Percentiles rank a stretch among this genome's conserved stretches.
These are phyloP conservation scores for Sporothrix pseudoabietina DNA, from an alignment of 2,329 filamentous ascomycete genomes.

Conservation along the genomic window DNA sequence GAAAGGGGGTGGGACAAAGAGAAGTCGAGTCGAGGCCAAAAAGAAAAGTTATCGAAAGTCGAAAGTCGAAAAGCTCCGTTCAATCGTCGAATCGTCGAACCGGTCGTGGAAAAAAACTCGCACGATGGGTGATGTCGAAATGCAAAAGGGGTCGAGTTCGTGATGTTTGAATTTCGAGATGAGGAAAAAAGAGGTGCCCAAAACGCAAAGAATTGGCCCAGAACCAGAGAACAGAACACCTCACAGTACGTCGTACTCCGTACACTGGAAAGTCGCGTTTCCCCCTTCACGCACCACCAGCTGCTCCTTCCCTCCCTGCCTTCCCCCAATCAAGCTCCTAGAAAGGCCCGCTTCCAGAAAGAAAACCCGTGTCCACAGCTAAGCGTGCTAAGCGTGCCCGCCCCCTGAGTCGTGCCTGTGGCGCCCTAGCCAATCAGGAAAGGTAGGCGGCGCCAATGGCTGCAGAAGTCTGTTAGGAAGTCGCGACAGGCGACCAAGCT, in stretches of 20 bases:
- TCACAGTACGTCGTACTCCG: neutral
- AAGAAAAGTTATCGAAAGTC: neutral
- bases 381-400: neutral
- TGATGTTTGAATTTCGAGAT: slow-evolving; percentile 1
- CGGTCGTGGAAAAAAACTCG: neutral
- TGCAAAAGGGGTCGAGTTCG: slow-evolving; percentile 15
- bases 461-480: neutral
- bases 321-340: slow-evolving; percentile 15
- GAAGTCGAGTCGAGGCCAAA: neutral
- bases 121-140: neutral
- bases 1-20: neutral
- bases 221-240: slow-evolving; percentile 22
- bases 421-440: slow-evolving; percentile 23
- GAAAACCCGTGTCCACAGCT: slow-evolving; percentile 31
- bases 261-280: slow-evolving; percentile 24
- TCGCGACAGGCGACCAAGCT: slow-evolving; percentile 1
- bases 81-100: neutral
- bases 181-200: neutral
- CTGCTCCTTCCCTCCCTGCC: slow-evolving; percentile 11
- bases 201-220: neutral
- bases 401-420: slow-evolving; percentile 30
- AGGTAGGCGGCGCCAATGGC: neutral
- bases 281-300: slow-evolving; percentile 16
- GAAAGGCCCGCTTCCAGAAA: slow-evolving; percentile 17
- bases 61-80: neutral